Conservation (phyloP, 345 rosid species). For the Zanthoxylum bungeanum region DNA sequence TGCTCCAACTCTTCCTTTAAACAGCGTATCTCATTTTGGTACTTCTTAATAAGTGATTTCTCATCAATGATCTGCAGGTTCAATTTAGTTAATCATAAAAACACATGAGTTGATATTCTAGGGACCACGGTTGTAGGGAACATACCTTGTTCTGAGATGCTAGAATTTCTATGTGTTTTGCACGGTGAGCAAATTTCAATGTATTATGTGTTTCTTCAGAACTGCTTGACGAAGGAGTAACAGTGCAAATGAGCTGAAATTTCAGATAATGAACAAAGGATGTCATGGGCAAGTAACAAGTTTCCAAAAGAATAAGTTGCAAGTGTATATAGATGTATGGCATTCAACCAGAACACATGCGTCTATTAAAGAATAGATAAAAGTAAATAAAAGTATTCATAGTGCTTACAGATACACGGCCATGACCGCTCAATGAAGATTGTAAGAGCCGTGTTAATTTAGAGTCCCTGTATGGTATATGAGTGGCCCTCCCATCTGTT, state of each 20-base stretch:
- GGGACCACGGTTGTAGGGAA: neutral
- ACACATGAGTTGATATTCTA: neutral
- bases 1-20: constrained; percentile 95
- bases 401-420: constrained; percentile 92
- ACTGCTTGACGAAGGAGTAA: constrained; percentile 95
- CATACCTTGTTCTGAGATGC: constrained; percentile 90
- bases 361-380: constrained; percentile 3
- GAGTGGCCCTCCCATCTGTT: constrained; percentile 85
- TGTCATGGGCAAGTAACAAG: neutral
- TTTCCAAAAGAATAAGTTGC: neutral
- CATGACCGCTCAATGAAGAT: constrained; percentile 97
- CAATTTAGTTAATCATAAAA: constrained; percentile 19
- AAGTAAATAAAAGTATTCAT: constrained; percentile 3
- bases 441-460: constrained; percentile 96
- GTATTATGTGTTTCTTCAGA: constrained; percentile 99
- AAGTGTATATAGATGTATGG: neutral
- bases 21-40: constrained; percentile 86
- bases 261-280: constrained; percentile 28
- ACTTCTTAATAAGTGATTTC: constrained; percentile 96
- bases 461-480: constrained; percentile 98
- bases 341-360: constrained; percentile 6
- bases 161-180: constrained; percentile 97
- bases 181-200: constrained; percentile 97
- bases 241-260: constrained; percentile 94
- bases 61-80: constrained; percentile 86